A percentile compares a stretch with the other conserved stretches of the same genome.
phyloP scores from a whole-genome alignment of 148 eudicot species.

The Simmondsia chinensis region DNA sequence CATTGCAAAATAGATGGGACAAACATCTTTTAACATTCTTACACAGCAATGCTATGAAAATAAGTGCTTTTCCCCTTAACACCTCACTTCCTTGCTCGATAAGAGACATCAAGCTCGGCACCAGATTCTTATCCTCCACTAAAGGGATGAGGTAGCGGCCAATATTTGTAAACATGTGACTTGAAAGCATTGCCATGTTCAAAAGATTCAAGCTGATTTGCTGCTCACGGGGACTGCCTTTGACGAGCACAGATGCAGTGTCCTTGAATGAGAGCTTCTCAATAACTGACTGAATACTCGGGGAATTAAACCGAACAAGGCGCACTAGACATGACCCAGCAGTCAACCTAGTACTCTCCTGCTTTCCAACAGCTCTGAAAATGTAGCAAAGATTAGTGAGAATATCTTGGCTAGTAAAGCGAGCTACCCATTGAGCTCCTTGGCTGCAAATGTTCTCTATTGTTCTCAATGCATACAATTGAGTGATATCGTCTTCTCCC shows the following conservation, averaged over 20 bases:
- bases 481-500: conserved; percentile 93
- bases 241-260: conserved; percentile 55
- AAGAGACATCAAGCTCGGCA: conserved; percentile 67
- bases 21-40: conserved; percentile 78
- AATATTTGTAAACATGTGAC: conserved; percentile 53
- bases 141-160: conserved; percentile 63
- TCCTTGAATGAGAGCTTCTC: conserved; percentile 78
- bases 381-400: conserved; percentile 81
- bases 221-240: conserved; percentile 89
- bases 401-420: conserved; percentile 86
- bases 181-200: conserved; percentile 69
- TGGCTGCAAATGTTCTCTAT: conserved; percentile 93
- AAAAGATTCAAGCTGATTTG: conserved; percentile 89
- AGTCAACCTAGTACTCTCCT: conserved; percentile 77
- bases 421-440: conserved; percentile 85
- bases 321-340: conserved; percentile 96
- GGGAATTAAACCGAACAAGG: conserved; percentile 66
- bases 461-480: conserved; percentile 92
- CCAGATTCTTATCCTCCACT: conserved; percentile 80
- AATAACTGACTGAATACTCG: conserved; percentile 59
- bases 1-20: conserved; percentile 75
- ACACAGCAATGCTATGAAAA: conserved; percentile 83
- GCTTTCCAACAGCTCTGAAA: conserved; percentile 78
- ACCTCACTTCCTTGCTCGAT: conserved; percentile 91
- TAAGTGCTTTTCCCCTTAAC: conserved; percentile 80